phyloP scores from a whole-genome alignment of 495 filamentous ascomycete species.

The Annulohypoxylon moriforme region DNA sequence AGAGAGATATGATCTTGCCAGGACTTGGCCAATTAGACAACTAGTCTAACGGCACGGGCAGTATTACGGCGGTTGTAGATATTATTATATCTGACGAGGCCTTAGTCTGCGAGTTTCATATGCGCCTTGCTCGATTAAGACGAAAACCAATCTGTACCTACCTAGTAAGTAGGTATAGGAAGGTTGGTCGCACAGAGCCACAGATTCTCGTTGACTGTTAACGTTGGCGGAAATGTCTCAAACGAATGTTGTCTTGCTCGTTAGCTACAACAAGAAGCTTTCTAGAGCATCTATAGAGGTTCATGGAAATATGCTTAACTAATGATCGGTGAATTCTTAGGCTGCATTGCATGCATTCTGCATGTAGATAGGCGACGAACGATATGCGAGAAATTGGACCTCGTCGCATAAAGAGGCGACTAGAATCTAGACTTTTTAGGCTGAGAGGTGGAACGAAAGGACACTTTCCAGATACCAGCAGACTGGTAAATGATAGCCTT shows the following conservation, averaged over 20 bases:
- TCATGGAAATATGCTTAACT: background rate
- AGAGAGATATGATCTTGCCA: slow-evolving; percentile 14
- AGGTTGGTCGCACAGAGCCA: slow-evolving; percentile 41
- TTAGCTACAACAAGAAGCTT: background rate
- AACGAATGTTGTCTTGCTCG: slow-evolving; percentile 18
- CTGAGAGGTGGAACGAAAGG: background rate
- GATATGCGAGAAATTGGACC: slow-evolving; percentile 11
- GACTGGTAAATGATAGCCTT: slow-evolving; percentile 17
- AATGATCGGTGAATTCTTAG: slow-evolving; percentile 23
- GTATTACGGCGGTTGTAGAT: slow-evolving; percentile 4
- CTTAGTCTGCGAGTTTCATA: slow-evolving; percentile 17
- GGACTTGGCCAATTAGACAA: slow-evolving; percentile 7
- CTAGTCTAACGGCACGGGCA: background rate
- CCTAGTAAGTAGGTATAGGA: background rate
- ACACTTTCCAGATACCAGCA: slow-evolving; percentile 3
- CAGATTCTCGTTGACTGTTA: slow-evolving; percentile 30
- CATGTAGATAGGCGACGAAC: slow-evolving; percentile 28
- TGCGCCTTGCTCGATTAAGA: slow-evolving; percentile 30
- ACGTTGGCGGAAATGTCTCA: slow-evolving; percentile 35
- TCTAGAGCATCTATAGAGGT: background rate
- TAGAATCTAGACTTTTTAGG: background rate
- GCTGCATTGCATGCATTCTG: slow-evolving; percentile 36
- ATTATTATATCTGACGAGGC: slow-evolving; percentile 32
- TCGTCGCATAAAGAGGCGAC: background rate
- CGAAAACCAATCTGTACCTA: too few species aligned